phyloP scores from a whole-genome alignment of 1,139 yeast species.

The Pichia kudriavzevii region DNA sequence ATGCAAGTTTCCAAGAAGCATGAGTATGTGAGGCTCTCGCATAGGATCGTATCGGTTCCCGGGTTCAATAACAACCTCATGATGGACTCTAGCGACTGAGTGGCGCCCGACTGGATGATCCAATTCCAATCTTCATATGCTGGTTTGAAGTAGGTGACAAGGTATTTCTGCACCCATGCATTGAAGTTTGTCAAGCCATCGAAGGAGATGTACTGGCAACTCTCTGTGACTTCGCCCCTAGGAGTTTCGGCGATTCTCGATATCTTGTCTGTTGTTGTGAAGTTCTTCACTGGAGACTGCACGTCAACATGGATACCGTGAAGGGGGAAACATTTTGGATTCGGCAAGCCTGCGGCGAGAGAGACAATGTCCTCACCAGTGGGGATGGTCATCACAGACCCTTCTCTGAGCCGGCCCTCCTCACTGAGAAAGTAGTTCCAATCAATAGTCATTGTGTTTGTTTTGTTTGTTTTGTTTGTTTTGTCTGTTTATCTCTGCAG shows the following conservation, averaged over 20 bases:
- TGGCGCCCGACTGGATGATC: constrained; percentile 56
- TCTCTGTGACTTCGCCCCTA: constrained; percentile 22
- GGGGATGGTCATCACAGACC: constrained; percentile 24
- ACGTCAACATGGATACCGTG: constrained; percentile 21
- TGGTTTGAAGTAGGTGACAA: constrained; percentile 21
- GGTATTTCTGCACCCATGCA: constrained; percentile 19
- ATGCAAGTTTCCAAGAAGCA: constrained; percentile 49
- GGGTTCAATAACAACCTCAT: constrained; percentile 48
- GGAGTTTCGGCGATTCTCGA: constrained; percentile 31
- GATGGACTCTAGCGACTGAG: constrained; percentile 57
- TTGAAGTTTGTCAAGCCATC: constrained; percentile 23
- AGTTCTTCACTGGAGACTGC: constrained; percentile 20
- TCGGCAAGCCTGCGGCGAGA: constrained; percentile 27
- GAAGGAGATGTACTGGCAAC: constrained; percentile 25
- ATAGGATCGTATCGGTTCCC: constrained; percentile 44
- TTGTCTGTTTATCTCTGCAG: too few relatives aligned
- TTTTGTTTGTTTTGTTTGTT: too few relatives aligned
- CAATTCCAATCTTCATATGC: constrained; percentile 47
- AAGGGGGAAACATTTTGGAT: constrained; percentile 25
- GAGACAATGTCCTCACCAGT: constrained; percentile 19
- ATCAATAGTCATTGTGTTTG: constrained; percentile 20
- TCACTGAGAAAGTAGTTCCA: constrained; percentile 23
- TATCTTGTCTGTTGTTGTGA: constrained; percentile 20
- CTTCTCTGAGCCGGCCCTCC: constrained; percentile 24
- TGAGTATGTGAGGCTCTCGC: constrained; percentile 51